phyloP scores from a whole-genome alignment of 257 asterid species.

The Fraxinus pennsylvanica region DNA sequence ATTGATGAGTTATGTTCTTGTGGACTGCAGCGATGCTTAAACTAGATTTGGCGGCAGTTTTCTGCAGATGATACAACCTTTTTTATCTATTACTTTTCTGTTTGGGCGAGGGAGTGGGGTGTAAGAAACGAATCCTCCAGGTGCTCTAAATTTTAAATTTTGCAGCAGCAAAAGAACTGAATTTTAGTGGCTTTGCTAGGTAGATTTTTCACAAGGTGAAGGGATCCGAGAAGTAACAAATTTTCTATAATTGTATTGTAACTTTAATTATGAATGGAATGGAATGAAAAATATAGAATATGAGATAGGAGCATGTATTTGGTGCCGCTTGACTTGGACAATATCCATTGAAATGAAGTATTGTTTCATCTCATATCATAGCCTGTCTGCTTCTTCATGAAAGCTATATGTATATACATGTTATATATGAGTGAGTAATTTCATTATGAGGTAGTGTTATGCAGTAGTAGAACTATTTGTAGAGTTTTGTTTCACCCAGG shows the following conservation, averaged over 20 bases:
- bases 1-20: too few relatives aligned
- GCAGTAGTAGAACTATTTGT: neutral
- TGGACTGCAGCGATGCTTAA: too few relatives aligned
- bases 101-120: neutral
- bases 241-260: neutral
- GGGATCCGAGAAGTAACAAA: neutral
- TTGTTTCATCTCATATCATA: neutral
- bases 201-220: neutral
- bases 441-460: neutral
- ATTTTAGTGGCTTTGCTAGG: neutral
- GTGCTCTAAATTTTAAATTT: neutral
- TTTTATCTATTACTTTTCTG: neutral
- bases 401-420: neutral
- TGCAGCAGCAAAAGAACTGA: neutral
- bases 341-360: neutral
- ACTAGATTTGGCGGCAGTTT: too few relatives aligned
- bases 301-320: neutral
- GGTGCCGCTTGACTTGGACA: neutral
- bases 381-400: neutral
- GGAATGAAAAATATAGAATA: neutral
- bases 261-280: neutral
- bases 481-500: neutral
- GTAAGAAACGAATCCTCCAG: neutral
- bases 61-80: neutral
- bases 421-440: neutral